Evolutionary conservation across 225 moss, liverwort and hornwort genomes (phyloP).

Genomic region (Lunularia cruciata): DNA sequence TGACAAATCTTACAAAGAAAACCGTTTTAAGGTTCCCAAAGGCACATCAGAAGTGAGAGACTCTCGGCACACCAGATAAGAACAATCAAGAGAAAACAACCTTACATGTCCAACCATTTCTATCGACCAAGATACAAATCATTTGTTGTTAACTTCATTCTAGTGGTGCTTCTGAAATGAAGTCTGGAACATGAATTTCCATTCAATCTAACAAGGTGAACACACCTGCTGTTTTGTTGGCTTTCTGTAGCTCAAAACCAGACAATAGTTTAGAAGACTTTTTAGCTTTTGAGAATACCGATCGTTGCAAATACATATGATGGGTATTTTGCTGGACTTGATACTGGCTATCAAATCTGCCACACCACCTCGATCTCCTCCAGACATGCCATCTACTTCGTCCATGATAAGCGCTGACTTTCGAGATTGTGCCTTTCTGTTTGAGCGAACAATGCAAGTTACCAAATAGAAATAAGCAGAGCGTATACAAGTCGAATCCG

Average conservation of each 20-base stretch:
- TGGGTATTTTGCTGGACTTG: constrained; percentile 81
- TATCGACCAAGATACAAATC: too few species aligned
- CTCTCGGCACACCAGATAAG: too few species aligned
- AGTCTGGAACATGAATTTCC: too few species aligned
- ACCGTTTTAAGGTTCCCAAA: too few species aligned
- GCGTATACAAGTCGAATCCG: background rate
- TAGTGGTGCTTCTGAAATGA: too few species aligned
- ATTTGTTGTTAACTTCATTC: too few species aligned
- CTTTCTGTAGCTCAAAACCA: constrained; percentile 79
- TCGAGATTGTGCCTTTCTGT: constrained; percentile 44
- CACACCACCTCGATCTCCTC: constrained; percentile 97
- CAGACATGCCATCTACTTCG: constrained; percentile 99
- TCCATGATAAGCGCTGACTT: constrained; percentile 90
- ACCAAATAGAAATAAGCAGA: background rate
- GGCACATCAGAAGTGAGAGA: too few species aligned
- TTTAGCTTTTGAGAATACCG: constrained; percentile 85
- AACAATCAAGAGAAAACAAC: too few species aligned
- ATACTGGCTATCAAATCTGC: constrained; percentile 92
- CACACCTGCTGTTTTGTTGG: constrained; percentile 95
- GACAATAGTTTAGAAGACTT: constrained; percentile 84
- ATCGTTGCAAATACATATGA: constrained; percentile 99
- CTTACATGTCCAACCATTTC: too few species aligned
- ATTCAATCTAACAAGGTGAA: too few species aligned
- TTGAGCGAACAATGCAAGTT: constrained; percentile 17
- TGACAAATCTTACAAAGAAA: background rate